phyloP scores from a whole-genome alignment of 768 basidiomycete species.

The Lentinula guzmanii region DNA sequence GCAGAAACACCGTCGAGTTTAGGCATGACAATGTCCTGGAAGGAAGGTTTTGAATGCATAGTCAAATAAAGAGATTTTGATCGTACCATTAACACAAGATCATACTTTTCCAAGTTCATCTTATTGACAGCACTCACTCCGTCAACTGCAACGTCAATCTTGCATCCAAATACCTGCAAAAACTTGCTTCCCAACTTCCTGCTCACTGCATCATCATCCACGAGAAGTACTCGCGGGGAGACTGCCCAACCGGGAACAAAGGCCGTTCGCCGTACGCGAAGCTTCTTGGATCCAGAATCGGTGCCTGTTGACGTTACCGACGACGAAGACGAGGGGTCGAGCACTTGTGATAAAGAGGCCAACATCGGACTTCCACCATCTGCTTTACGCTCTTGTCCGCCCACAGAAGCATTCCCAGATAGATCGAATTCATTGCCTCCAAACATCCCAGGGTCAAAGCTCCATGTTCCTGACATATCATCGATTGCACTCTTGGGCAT shows the following conservation, averaged over 20 bases:
- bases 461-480: conserved; percentile 57
- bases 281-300: conserved; percentile 27
- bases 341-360: conserved; percentile 25
- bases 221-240: conserved; percentile 84
- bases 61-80: neutral
- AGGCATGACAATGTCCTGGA: conserved; percentile 92
- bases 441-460: conserved; percentile 33
- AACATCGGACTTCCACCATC: conserved; percentile 5
- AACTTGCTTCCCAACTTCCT: conserved; percentile 87
- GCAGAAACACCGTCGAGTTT: conserved; percentile 85
- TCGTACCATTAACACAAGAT: conserved; percentile 86
- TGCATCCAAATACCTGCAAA: conserved; percentile 91
- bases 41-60: neutral
- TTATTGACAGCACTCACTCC: conserved; percentile 89
- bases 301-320: conserved; percentile 12
- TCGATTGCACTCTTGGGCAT: conserved; percentile 50
- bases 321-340: conserved; percentile 30
- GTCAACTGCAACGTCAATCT: conserved; percentile 91
- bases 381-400: conserved; percentile 1
- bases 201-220: conserved; percentile 94
- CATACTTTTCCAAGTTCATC: conserved; percentile 96
- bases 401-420: conserved; percentile 13
- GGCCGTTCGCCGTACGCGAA: conserved; percentile 69
- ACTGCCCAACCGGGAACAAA: conserved; percentile 91
- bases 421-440: conserved; percentile 15